Evolutionary conservation across 1,139 yeast genomes (phyloP).

Genomic region (Hansenula sp.): DNA sequence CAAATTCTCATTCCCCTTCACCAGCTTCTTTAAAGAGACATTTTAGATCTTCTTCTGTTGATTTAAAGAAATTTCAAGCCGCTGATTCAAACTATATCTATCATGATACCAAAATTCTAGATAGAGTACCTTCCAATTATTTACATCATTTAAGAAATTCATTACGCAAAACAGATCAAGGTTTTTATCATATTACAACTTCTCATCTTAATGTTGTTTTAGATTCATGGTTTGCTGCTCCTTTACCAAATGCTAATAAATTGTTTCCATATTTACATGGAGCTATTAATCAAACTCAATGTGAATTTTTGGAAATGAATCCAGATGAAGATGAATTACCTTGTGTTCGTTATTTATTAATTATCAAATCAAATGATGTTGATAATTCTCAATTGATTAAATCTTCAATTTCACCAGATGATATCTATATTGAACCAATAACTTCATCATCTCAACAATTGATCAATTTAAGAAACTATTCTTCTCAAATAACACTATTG

Average conservation of each 20-base stretch:
- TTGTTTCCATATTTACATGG: constrained; percentile 1
- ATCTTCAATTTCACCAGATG: neutral
- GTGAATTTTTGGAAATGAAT: neutral
- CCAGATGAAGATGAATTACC: neutral
- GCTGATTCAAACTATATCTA: no score
- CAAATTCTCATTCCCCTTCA: neutral
- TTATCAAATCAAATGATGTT: constrained; percentile 1
- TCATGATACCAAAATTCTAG: no score
- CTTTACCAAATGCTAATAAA: neutral
- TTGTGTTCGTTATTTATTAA: neutral
- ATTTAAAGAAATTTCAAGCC: neutral
- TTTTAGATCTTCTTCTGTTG: no score
- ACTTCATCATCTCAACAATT: neutral
- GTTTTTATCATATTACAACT: neutral
- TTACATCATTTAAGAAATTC: neutral
- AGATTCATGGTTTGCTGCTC: neutral
- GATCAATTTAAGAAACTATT: neutral
- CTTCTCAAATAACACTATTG: neutral
- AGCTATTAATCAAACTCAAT: constrained; percentile 1
- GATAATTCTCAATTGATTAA: constrained; percentile 1
- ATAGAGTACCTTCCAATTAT: neutral
- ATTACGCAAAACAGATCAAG: neutral
- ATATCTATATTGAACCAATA: neutral
- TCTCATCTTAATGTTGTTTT: neutral
- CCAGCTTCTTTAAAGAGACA: neutral